Evolutionary conservation across 768 basidiomycete genomes (phyloP), one percentile per base, ranked within the genome.

Genomic region (Termitomyces heimii): DNA sequence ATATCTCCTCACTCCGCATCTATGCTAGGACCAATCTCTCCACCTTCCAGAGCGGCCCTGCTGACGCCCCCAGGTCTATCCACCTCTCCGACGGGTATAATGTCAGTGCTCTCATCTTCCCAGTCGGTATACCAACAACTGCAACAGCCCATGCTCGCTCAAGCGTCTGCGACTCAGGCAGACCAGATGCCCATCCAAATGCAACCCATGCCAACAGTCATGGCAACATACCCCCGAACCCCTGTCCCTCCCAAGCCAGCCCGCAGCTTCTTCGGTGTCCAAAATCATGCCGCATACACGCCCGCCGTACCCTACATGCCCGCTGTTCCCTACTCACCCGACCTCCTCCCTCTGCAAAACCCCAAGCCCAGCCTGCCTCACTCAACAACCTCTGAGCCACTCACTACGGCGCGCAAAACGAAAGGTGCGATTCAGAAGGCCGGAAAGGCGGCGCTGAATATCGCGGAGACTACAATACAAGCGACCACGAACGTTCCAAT

Each of bases 351-450:
- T 18, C 37, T 42, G 28, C 26, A 22, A 16, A 40, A 40, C 39
- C 39, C 18, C 18, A 40, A 16, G 4, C 5, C 1, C n/a, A 18
- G n/a, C 39, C 7, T 2, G 4, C 8, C 39, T n/a, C 39, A n/a
- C n/a, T 28, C 9, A 0, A 5, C 18, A 6, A 13, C 29, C n/a
- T 55, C 28, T 47, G 53, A 56, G 37, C 54, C 54, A 7, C 57
- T 62, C 26, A 51, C 61, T 14, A 60, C 62, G 1, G 58, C 61
- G 32, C 59, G 61, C 26, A 60, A 64, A 56, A 61, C 63, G 1
- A 60, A 53, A 40, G 56, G 56, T 0, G 51, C 51, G 12, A 35
- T 43, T 32, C 26, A 47, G 28, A 57, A 48, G 44, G 20, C 56
- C 8, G 49, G 56, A 2, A 60, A 60, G 24, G 47, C 45, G 5